Conservation (phyloP, 2,329 filamentous ascomycete genomes). For the Talaromyces sp. region DNA sequence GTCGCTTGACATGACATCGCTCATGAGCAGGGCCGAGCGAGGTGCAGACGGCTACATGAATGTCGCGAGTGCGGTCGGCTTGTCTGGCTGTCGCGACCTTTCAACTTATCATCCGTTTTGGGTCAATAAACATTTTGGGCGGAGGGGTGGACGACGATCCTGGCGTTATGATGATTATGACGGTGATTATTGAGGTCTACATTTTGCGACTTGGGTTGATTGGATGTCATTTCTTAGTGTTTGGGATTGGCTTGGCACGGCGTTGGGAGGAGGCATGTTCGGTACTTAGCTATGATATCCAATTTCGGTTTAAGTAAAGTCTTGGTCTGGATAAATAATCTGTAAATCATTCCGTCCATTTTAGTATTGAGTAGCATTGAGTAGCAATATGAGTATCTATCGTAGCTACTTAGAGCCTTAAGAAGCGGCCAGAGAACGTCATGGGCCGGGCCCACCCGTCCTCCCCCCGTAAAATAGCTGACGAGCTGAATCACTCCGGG, state of each 20-base stretch:
- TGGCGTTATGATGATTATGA: conserved; percentile 3
- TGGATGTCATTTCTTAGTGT: not conserved
- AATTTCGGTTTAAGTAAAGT: not conserved
- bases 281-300: not conserved
- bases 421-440: not conserved
- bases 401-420: not conserved
- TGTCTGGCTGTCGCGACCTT: conserved; percentile 42
- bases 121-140: conserved; percentile 27
- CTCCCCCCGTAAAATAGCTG: not conserved
- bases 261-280: not conserved
- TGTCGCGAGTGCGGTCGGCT: conserved; percentile 43
- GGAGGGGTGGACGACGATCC: not conserved
- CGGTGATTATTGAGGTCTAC: not conserved
- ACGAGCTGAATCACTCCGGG: too few species aligned
- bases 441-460: not conserved
- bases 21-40: conserved; percentile 31
- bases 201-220: not conserved
- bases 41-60: conserved; percentile 47
- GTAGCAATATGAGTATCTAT: not conserved
- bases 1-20: conserved; percentile 32
- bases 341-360: not conserved
- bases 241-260: not conserved
- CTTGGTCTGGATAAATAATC: not conserved
- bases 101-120: conserved; percentile 44
- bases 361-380: not conserved